Percentiles rank a stretch among this genome's conserved stretches.
phyloP scores from a whole-genome alignment of 108 stramenopile genomes.

The Skeletonema grethae region DNA sequence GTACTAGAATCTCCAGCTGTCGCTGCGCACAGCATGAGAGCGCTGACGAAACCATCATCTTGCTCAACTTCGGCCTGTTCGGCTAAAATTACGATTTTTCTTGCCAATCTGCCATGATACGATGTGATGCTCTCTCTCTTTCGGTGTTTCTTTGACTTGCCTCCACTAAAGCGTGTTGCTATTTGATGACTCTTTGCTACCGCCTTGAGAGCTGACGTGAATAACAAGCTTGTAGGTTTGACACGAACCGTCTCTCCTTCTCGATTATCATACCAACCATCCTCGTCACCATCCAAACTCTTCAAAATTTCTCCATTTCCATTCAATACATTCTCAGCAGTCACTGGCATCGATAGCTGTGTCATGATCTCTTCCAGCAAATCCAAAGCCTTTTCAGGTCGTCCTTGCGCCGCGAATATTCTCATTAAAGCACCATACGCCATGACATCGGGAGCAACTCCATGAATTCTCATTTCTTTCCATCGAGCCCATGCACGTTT shows the following conservation, averaged over 20 bases:
- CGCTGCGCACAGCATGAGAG: conserved; percentile 81
- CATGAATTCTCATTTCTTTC: conserved; percentile 85
- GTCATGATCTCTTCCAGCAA: conserved; percentile 77
- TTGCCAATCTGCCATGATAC: conserved; percentile 82
- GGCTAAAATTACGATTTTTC: conserved; percentile 71
- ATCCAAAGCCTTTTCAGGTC: conserved; percentile 75
- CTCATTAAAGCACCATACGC: conserved; percentile 83
- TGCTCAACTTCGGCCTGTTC: conserved; percentile 81
- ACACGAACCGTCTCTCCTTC: conserved; percentile 63
- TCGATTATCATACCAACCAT: conserved; percentile 45
- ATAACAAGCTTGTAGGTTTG: conserved; percentile 81
- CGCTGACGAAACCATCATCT: conserved; percentile 82
- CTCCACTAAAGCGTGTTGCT: conserved; percentile 72
- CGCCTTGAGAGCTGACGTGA: conserved; percentile 72
- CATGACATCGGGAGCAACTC: conserved; percentile 82
- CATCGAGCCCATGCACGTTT: conserved; percentile 77
- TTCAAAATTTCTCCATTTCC: conserved; percentile 30
- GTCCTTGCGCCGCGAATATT: conserved; percentile 73
- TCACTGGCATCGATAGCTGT: conserved; percentile 45
- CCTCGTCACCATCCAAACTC: conserved; percentile 45
- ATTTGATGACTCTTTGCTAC: conserved; percentile 75
- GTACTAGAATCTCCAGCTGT: conserved; percentile 85
- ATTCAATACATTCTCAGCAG: conserved; percentile 34
- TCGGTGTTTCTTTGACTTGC: conserved; percentile 59
- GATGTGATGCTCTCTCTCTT: conserved; percentile 67